These are phyloP conservation scores for Grosmannia clavigera DNA, from an alignment of 2,329 filamentous ascomycete genomes.

Conservation along the genomic window DNA sequence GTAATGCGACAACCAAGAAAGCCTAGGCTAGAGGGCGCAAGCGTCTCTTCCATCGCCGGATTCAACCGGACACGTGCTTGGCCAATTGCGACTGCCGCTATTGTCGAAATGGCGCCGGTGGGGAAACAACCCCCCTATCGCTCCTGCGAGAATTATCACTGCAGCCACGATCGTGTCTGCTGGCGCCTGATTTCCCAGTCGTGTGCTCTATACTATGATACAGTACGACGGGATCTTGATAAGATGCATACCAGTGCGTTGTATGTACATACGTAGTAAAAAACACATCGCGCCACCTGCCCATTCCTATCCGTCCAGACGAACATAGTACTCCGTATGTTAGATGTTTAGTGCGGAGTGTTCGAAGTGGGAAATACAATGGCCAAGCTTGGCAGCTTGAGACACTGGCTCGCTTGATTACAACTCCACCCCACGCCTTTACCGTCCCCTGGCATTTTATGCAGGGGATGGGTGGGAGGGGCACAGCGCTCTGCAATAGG, in stretches of 20 bases:
- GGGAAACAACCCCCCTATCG: background rate
- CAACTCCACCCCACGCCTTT: no score
- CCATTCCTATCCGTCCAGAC: no score
- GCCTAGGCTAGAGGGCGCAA: no score
- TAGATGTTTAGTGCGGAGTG: background rate
- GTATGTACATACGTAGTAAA: no score
- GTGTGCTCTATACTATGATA: no score
- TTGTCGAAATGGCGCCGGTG: background rate
- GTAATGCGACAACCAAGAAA: no score
- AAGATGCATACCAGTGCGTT: no score
- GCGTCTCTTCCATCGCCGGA: no score
- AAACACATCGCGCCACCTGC: background rate
- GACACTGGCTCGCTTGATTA: background rate
- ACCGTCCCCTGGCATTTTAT: background rate
- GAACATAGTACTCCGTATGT: no score
- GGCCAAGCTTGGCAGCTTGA: background rate
- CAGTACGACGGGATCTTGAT: no score
- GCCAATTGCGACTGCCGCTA: background rate
- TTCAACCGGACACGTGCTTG: background rate
- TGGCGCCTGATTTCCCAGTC: background rate
- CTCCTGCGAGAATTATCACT: background rate
- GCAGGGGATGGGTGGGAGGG: background rate
- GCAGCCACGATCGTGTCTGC: background rate
- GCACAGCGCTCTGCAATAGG: background rate
- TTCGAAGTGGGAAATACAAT: background rate